Evolutionary conservation across 805 yeast genomes (phyloP), one percentile per base, ranked within the genome.

Genomic region (Lachancea quebecensis): DNA sequence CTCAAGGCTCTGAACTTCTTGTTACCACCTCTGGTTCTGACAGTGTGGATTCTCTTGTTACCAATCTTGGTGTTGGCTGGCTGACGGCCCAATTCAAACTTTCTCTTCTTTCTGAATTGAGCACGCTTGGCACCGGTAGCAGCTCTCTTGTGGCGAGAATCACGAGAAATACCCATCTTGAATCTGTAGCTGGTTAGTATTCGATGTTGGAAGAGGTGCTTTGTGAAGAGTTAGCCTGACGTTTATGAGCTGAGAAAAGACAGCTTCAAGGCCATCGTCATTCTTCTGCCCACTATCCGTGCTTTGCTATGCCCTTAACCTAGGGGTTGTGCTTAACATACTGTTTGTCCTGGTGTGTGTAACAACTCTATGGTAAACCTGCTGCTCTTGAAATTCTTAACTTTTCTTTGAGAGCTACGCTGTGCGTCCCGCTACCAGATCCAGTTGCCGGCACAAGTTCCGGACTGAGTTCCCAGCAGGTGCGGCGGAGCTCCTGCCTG

Each of bases 81-180:
- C 81, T 93, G 99, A 79, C 99, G 93, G 67, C 99, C 99, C 74
- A 86, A 83, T 80, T 91, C 99, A 72, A 93, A 91, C 95, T 91
- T 93, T 83, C 99, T 82, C 96, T 91, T 91, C 91, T 91, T 91
- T 88, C 98, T 91, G 95, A 83, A 87, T 78, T 89, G 95, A 76
- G 98, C 98, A 78, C 97, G 89, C 79, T 89, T 90, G 74, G 99
- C 99, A 85, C 99, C 99, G 71, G 99, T 90, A 76, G 95, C 95
- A 68, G 97, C 78, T 78, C 99, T 95, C 87, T 91, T 91, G 90
- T 93, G 99, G 80, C 97, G 96, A 76, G 99, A 91, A 82, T 93
- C 98, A 82, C 99, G 91, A 77, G 98, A 89, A 85, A 91, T 91
- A 90, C 99, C 98, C 99, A 91, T 91, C 74, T 74, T 85, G 70